Evolutionary conservation across 768 basidiomycete genomes (phyloP), one percentile per base, ranked within the genome.

Genomic region (Kwoniella pini): DNA sequence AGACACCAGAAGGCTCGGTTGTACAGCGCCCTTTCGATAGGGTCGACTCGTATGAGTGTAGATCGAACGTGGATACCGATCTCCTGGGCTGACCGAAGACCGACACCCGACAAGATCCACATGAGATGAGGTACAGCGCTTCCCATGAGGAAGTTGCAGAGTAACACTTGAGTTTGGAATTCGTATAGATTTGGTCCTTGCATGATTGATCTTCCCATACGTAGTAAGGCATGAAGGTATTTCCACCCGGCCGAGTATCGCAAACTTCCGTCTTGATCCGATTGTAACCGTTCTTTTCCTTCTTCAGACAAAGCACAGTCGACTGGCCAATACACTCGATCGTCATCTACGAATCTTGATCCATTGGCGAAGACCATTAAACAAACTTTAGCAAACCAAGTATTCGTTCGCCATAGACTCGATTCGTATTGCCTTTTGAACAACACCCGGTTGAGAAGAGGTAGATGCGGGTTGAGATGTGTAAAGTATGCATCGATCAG

Each of bases 1-100:
- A 75, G 59, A 46, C 82, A 83, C 88, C 88, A 90, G 71, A 90
- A 89, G 0, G 85, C 86, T 26, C 90, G 84, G 71, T 88, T 88
- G 85, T 87, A 88, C 21, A 88, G 80, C 72, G 91, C 89, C 55
- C 86, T 83, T 64, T 90, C 87, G 5, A 79, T 55, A 0, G 53
- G 82, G 64, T 68, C 81, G 7, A 56, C 22, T 49, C 57, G 70
- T 56, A 74, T 12, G 43, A 71, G 42, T 11, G 62, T 60, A 83
- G 81, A 65, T 82, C 85, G 70, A 81, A 85, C 48, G 75, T 91
- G 90, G 0, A 85, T 87, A 27, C 90, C 90, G 38, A 89, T 84
- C 64, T 92, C 89, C 71, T 89, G 86, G 1, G 86, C 84, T 49
- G 86, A 80, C 2, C 88, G 85, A 30, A 91, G 76, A n/a, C 86